Evolutionary conservation across 768 basidiomycete genomes (phyloP).

Genomic region (Lactarius deliciosus): DNA sequence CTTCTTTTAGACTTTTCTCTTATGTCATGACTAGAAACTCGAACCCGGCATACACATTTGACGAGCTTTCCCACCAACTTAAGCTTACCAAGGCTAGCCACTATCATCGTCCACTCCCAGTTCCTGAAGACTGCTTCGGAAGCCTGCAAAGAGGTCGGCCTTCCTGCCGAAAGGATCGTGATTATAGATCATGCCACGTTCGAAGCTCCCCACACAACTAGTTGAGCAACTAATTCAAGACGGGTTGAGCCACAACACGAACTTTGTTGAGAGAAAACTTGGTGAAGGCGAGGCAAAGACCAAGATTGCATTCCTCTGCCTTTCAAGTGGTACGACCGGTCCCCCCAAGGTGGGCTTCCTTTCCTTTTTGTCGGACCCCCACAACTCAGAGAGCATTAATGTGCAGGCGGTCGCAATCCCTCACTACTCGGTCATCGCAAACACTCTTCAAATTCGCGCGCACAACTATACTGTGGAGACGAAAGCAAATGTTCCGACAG

Average conservation of each 20-base stretch:
- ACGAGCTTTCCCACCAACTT: slow-evolving; percentile 39
- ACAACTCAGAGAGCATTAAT: slow-evolving; percentile 33
- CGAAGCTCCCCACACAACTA: slow-evolving; percentile 15
- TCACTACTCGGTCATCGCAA: slow-evolving; percentile 62
- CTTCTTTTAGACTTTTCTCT: background rate
- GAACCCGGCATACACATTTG: slow-evolving; percentile 39
- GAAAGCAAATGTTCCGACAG: slow-evolving; percentile 35
- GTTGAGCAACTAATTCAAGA: slow-evolving; percentile 22
- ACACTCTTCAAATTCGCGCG: slow-evolving; percentile 36
- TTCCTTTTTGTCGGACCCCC: slow-evolving; percentile 31
- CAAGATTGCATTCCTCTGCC: slow-evolving; percentile 64
- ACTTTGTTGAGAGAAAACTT: slow-evolving; percentile 22
- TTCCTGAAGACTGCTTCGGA: slow-evolving; percentile 15
- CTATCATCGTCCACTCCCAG: slow-evolving; percentile 18
- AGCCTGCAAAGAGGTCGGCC: slow-evolving; percentile 20
- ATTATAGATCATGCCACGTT: slow-evolving; percentile 19
- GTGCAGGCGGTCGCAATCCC: slow-evolving; percentile 62
- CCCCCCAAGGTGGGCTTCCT: slow-evolving; percentile 35
- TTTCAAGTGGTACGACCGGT: slow-evolving; percentile 77
- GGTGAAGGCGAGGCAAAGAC: slow-evolving; percentile 38
- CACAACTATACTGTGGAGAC: slow-evolving; percentile 34
- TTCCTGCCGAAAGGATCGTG: slow-evolving; percentile 17
- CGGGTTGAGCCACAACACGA: slow-evolving; percentile 12
- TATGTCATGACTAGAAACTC: slow-evolving; percentile 22
- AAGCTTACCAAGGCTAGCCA: slow-evolving; percentile 32